Conservation (phyloP, 2,329 filamentous ascomycete genomes). For the Colletotrichum sp. region DNA sequence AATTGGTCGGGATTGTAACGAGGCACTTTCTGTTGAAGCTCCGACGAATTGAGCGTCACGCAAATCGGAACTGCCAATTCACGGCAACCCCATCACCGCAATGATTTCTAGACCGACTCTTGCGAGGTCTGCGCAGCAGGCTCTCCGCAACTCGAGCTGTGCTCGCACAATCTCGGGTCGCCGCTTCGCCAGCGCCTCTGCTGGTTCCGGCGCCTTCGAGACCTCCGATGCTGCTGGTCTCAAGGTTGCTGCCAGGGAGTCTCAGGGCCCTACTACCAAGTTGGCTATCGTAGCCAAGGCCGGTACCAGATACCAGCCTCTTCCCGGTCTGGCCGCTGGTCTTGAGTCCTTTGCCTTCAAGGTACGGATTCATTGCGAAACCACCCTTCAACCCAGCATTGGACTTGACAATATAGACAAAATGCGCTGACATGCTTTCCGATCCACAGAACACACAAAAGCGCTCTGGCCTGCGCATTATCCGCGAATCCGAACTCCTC, state of each 20-base stretch:
- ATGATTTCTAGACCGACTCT: conserved; percentile 68
- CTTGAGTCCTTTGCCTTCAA: conserved; percentile 98
- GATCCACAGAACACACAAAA: conserved; percentile 75
- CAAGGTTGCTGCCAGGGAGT: conserved; percentile 91
- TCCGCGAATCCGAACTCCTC: conserved; percentile 92
- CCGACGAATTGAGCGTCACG: conserved; percentile 23
- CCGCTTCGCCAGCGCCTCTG: conserved; percentile 62
- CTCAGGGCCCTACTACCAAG: conserved; percentile 86
- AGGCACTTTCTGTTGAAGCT: conserved; percentile 24
- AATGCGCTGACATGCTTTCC: conserved; percentile 8
- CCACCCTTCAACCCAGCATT: neutral
- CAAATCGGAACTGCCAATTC: conserved; percentile 48
- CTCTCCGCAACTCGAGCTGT: conserved; percentile 61
- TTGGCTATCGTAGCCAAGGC: conserved; percentile 93
- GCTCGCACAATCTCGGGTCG: conserved; percentile 56
- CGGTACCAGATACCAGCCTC: conserved; percentile 88
- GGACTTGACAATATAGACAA: neutral
- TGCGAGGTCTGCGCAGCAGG: conserved; percentile 62
- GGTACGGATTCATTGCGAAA: conserved; percentile 53
- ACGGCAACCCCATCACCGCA: conserved; percentile 60
- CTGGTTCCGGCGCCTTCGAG: conserved; percentile 81
- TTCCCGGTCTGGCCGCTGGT: conserved; percentile 87
- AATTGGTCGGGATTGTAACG: conserved; percentile 23
- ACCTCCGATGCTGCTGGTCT: conserved; percentile 83
- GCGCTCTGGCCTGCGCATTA: conserved; percentile 90